Conservation (phyloP, 352 stramenopile species). For the Globisporangium orthogonon region DNA sequence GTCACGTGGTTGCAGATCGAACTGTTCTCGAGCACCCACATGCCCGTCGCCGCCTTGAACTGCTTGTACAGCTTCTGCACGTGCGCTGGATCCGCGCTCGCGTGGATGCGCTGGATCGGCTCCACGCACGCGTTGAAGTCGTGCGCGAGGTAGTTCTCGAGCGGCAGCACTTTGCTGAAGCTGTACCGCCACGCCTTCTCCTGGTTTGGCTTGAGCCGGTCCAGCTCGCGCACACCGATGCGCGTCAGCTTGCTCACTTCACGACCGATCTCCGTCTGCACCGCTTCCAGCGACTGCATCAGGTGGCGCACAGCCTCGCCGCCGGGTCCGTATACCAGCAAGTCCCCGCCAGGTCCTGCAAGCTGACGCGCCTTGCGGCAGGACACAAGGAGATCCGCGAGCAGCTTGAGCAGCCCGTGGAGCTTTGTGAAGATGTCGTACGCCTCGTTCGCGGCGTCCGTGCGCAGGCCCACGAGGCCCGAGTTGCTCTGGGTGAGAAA, state of each 20-base stretch:
- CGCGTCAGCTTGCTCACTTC: slow-evolving; percentile 73
- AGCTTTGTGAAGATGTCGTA: slow-evolving; percentile 74
- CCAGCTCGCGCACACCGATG: slow-evolving; percentile 74
- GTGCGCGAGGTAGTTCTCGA: slow-evolving; percentile 79
- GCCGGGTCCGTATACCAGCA: slow-evolving; percentile 80
- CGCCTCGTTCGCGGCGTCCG: slow-evolving; percentile 45
- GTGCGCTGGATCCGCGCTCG: slow-evolving; percentile 67
- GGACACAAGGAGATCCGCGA: slow-evolving; percentile 77
- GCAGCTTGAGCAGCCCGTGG: slow-evolving; percentile 71
- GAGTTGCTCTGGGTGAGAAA: slow-evolving; percentile 72
- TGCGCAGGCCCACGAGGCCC: slow-evolving; percentile 59
- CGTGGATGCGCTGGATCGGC: slow-evolving; percentile 84
- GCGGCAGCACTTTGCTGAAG: slow-evolving; percentile 76
- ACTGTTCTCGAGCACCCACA: slow-evolving; percentile 84
- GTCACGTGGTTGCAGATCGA: slow-evolving; percentile 76
- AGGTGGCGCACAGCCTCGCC: slow-evolving; percentile 75
- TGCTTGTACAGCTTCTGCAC: slow-evolving; percentile 87
- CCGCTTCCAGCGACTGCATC: slow-evolving; percentile 78
- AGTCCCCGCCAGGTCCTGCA: slow-evolving; percentile 68
- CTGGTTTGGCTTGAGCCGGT: slow-evolving; percentile 82
- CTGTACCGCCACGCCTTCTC: slow-evolving; percentile 82
- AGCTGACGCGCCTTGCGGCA: slow-evolving; percentile 79
- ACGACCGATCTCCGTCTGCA: slow-evolving; percentile 72
- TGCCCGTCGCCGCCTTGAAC: slow-evolving; percentile 74
- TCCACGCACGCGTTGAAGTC: slow-evolving; percentile 82